phyloP scores from a whole-genome alignment of 1,139 yeast genomes.

The Scheffersomyces titani region DNA sequence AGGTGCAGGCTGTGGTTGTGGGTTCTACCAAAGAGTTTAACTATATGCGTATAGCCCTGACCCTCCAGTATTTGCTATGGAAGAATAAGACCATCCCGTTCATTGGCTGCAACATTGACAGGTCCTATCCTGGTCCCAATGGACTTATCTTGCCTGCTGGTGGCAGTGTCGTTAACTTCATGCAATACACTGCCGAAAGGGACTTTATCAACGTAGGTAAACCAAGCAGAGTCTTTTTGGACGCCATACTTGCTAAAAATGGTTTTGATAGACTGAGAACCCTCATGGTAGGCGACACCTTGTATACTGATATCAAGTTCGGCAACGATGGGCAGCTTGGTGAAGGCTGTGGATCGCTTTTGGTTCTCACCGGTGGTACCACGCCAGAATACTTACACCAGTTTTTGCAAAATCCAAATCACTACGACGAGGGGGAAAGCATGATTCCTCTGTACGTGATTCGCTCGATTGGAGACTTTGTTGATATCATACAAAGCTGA shows the following conservation, averaged over 20 bases:
- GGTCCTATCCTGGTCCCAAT: conserved; percentile 42
- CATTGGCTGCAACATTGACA: conserved; percentile 43
- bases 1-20: conserved; percentile 42
- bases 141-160: conserved; percentile 45
- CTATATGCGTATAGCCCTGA: conserved; percentile 39
- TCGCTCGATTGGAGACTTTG: conserved; percentile 32
- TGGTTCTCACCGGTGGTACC: conserved; percentile 43
- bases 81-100: conserved; percentile 35
- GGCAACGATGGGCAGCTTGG: conserved; percentile 44
- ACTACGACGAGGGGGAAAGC: conserved; percentile 17
- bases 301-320: conserved; percentile 45
- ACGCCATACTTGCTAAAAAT: conserved; percentile 28
- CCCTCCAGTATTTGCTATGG: conserved; percentile 40
- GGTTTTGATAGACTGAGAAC: conserved; percentile 29
- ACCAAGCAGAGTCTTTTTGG: conserved; percentile 35
- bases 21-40: conserved; percentile 43
- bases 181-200: conserved; percentile 37
- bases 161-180: conserved; percentile 41
- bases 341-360: conserved; percentile 28
- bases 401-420: conserved; percentile 11
- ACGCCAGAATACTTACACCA: conserved; percentile 23
- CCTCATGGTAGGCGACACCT: conserved; percentile 46
- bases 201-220: conserved; percentile 40
- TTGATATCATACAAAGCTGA: conserved; percentile 11
- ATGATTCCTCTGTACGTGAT: conserved; percentile 31